phyloP scores from a whole-genome alignment of 352 stramenopile species.

The Pythium pyrilobum region DNA sequence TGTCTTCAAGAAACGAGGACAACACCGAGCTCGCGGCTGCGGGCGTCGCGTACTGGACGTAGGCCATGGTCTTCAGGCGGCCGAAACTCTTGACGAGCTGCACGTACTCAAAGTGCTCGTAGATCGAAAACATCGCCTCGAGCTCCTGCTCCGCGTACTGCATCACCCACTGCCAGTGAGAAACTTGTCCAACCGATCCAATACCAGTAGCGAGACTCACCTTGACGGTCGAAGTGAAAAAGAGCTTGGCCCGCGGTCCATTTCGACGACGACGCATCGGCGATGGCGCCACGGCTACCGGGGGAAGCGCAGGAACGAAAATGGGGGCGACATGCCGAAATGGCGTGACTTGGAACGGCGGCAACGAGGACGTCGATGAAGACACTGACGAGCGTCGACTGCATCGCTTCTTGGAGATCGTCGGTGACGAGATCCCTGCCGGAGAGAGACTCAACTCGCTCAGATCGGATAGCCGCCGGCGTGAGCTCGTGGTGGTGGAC shows the following conservation, averaged over 20 bases:
- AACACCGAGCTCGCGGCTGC: slow-evolving; percentile 8
- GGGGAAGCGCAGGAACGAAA: slow-evolving; percentile 1
- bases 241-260: slow-evolving; percentile 32
- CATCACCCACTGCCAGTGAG: slow-evolving; percentile 1
- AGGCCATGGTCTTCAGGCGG: slow-evolving; percentile 83
- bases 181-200: neutral
- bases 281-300: neutral
- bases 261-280: neutral
- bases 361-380: neutral
- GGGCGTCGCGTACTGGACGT: slow-evolving; percentile 58
- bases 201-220: slow-evolving; percentile 10
- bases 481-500: neutral
- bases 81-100: slow-evolving; percentile 72
- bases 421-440: slow-evolving; percentile 10
- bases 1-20: slow-evolving; percentile 17
- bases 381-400: slow-evolving; percentile 12
- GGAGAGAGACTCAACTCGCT: slow-evolving; percentile 21
- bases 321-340: slow-evolving; percentile 5
- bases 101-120: slow-evolving; percentile 67
- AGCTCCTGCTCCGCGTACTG: slow-evolving; percentile 79
- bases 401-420: slow-evolving; percentile 18
- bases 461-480: slow-evolving; percentile 18
- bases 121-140: slow-evolving; percentile 77
- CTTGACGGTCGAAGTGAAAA: slow-evolving; percentile 74
- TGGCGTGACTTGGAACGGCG: neutral